Evolutionary conservation across 2,329 filamentous ascomycete species (phyloP).

Genomic region (Talaromyces atroroseus): DNA sequence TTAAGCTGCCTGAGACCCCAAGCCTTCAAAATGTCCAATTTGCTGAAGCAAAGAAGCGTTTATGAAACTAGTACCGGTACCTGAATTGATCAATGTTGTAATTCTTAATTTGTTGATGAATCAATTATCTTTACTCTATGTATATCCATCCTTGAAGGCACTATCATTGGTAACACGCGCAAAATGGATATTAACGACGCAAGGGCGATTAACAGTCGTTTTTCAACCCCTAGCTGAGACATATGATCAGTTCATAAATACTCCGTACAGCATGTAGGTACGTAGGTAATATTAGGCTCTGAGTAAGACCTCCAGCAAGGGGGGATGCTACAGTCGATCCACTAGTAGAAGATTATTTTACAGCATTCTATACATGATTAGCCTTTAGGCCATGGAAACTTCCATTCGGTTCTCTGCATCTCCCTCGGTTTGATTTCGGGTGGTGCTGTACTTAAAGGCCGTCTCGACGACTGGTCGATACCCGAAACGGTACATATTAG

Average conservation of each 20-base stretch:
- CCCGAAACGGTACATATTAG: slow-evolving; percentile 3
- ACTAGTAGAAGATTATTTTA: not conserved
- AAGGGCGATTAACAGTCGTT: not conserved
- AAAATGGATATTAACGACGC: not conserved
- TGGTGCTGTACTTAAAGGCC: not conserved
- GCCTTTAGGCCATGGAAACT: not conserved
- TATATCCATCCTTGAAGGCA: not conserved
- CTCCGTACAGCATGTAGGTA: not conserved
- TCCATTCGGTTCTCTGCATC: not conserved
- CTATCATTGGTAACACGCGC: not conserved
- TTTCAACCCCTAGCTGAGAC: not conserved
- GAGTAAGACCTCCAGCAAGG: not conserved
- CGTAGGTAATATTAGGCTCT: not conserved
- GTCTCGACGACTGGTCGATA: not conserved
- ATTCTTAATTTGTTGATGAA: no score
- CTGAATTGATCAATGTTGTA: not conserved
- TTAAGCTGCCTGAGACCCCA: slow-evolving; percentile 17
- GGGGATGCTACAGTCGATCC: not conserved
- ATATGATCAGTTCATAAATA: not conserved
- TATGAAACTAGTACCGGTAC: not conserved
- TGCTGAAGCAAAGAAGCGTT: not conserved
- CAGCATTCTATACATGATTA: not conserved
- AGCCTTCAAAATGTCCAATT: not conserved
- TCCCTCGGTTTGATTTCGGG: not conserved
- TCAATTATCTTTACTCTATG: not conserved